phyloP scores from a whole-genome alignment of 257 asterid genomes.

The Mentha longifolia region DNA sequence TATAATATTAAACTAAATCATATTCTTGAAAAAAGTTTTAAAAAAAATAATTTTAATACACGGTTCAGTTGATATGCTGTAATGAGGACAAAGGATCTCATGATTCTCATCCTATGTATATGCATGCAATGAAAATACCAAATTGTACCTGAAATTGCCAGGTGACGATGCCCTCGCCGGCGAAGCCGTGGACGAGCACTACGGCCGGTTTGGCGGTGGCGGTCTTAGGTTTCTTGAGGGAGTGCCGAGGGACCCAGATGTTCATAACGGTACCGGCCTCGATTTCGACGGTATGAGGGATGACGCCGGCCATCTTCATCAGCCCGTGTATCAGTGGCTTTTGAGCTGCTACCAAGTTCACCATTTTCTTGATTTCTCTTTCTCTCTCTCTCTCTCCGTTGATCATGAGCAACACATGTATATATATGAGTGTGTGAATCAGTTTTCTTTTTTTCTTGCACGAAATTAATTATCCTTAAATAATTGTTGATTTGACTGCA shows the following conservation, averaged over 20 bases:
- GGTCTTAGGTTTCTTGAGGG: conserved; percentile 35
- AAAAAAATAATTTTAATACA: too few relatives aligned
- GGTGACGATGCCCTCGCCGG: conserved; percentile 65
- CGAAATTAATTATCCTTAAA: conserved; percentile 34
- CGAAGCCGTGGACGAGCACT: conserved; percentile 65
- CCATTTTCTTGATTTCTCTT: conserved; percentile 39
- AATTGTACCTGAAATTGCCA: conserved; percentile 64
- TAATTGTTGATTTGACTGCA: conserved; percentile 7
- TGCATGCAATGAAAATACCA: too few relatives aligned
- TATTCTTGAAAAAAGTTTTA: too few relatives aligned
- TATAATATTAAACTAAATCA: too few relatives aligned
- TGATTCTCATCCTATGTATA: too few relatives aligned
- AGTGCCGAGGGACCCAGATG: conserved; percentile 62
- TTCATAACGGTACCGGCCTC: conserved; percentile 56
- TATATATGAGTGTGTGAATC: background rate
- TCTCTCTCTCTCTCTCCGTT: too few relatives aligned
- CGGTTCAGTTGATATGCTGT: too few relatives aligned
- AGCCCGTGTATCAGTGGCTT: conserved; percentile 50
- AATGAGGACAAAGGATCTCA: too few relatives aligned
- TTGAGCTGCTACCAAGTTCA: conserved; percentile 58
- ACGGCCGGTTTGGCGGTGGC: conserved; percentile 49
- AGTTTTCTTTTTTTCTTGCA: conserved; percentile 43
- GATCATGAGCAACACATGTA: background rate
- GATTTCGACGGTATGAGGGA: conserved; percentile 47
- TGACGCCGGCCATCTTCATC: conserved; percentile 66